phyloP scores from a whole-genome alignment of 768 basidiomycete genomes.

The Lactarius indigo region DNA sequence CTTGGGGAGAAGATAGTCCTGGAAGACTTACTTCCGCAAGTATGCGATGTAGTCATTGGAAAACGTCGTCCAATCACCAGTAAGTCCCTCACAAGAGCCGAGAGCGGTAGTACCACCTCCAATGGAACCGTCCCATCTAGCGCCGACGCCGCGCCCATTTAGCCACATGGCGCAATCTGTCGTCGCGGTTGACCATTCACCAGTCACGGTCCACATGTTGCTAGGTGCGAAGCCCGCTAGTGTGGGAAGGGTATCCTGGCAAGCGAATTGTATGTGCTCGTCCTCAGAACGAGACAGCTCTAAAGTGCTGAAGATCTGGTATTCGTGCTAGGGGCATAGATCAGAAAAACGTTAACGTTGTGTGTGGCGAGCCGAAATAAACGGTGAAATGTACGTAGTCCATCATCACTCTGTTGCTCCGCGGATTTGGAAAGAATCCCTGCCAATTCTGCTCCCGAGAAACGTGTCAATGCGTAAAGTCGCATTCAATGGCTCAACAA shows the following conservation, averaged over 20 bases:
- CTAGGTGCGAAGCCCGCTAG: constrained; percentile 45
- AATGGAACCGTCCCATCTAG: constrained; percentile 64
- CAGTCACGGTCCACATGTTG: constrained; percentile 71
- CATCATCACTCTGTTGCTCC: constrained; percentile 58
- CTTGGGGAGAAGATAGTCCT: not conserved
- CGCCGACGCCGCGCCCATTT: constrained; percentile 69
- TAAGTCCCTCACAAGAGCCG: constrained; percentile 60
- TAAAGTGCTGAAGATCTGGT: constrained; percentile 64
- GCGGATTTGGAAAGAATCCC: constrained; percentile 51
- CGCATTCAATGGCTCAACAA: not conserved
- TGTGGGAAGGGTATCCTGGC: constrained; percentile 41
- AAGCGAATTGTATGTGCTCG: constrained; percentile 62
- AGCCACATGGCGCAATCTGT: constrained; percentile 80
- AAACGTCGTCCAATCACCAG: constrained; percentile 57
- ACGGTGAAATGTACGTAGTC: constrained; percentile 47
- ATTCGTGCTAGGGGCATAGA: constrained; percentile 50
- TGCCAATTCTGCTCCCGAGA: constrained; percentile 47
- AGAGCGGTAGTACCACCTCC: constrained; percentile 44
- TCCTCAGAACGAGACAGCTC: constrained; percentile 53
- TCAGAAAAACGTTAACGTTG: not conserved
- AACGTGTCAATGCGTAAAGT: not conserved
- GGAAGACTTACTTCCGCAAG: constrained; percentile 50
- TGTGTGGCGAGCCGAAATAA: too few species aligned
- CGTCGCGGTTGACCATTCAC: constrained; percentile 74
- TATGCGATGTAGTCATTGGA: constrained; percentile 60